Evolutionary conservation across 2,329 filamentous ascomycete genomes (phyloP), one percentile per base, ranked within the genome.

Genomic region (Penicillium sp.): DNA sequence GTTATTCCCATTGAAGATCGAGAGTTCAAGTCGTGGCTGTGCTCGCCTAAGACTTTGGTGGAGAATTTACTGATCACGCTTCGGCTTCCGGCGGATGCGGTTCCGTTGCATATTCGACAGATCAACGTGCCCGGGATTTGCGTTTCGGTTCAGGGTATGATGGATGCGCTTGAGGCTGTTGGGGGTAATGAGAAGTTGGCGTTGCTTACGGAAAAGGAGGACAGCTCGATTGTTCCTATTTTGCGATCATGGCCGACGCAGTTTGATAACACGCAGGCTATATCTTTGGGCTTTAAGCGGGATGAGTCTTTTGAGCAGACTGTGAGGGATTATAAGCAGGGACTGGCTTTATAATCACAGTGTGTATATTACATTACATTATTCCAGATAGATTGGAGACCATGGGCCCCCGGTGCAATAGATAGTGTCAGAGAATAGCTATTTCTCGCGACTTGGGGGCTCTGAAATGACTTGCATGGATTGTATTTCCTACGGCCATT

Each of bases 111-210:
- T 61, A 77, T 78, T 43, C 75, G 83, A 21, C 77, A 80, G 45
- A 75, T 86, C 49, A 85, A 85, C 66, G 73, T 85, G 36, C 83
- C 84, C 0, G 84, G 84, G 1, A 74, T 74, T 31, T 69, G 70
- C 16, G 80, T 81, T 5, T 83, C 78, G 3, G 79, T 84, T 34
- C 77, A 76, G 53, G 78, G 83, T 52, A 85, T 85, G 75, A 68
- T 85, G 65, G 75, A 83, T 57, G 81, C 81, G 1, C 61, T 85
- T 65, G 77, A 77, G 54, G 78, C 78, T 57, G 80, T 85, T 1
- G 82, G 79, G 5, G 83, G 82, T 0, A 75, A 79, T 62, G 77
- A 82, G 36, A 79, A 78, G 32, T 66, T 82, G 48, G 70, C 69
- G 45, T 70, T 82, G 48, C 75, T 85, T 8, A 76, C 74, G 54